Percentiles rank a stretch among this genome's conserved stretches.
Conservation (phyloP, 106 monocot species). For the Amphibolis antarctica region DNA sequence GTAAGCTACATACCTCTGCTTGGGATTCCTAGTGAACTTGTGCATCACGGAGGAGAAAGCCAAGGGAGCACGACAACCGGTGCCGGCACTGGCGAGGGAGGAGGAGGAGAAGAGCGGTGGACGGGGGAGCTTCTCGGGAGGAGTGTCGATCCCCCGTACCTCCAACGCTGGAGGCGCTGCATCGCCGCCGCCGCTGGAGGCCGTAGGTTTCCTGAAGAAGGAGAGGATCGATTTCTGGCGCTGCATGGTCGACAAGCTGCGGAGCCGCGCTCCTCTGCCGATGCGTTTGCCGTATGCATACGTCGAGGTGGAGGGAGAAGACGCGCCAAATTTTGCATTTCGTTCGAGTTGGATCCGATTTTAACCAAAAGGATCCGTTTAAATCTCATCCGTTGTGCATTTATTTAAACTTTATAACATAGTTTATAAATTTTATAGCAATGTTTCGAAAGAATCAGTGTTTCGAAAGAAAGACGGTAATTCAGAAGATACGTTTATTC, state of each 20-base stretch:
- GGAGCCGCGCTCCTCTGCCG: too few species aligned
- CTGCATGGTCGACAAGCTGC: slow-evolving; percentile 28
- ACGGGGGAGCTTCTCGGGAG: slow-evolving; percentile 40
- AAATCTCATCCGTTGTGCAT: too few species aligned
- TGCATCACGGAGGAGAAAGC: slow-evolving; percentile 46
- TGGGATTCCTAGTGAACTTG: slow-evolving; percentile 43
- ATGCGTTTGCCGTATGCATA: too few species aligned
- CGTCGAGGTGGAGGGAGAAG: too few species aligned
- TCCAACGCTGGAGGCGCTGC: slow-evolving; percentile 11
- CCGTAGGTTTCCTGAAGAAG: slow-evolving; percentile 43
- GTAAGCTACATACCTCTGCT: background rate
- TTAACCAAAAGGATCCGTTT: too few species aligned
- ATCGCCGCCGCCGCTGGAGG: background rate
- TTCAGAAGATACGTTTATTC: too few species aligned
- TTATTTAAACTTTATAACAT: too few species aligned
- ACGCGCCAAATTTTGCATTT: too few species aligned
- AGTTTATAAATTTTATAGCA: too few species aligned
- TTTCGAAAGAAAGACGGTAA: too few species aligned
- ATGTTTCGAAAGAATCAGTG: too few species aligned
- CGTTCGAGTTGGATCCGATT: too few species aligned
- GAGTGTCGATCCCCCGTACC: slow-evolving; percentile 49
- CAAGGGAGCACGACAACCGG: background rate
- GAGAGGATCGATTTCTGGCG: slow-evolving; percentile 71
- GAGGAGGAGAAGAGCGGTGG: background rate
- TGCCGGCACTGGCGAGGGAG: background rate